Base-by-base conservation (phyloP, 1,139 yeast species). In the Debaryomyces coudertii region DNA sequence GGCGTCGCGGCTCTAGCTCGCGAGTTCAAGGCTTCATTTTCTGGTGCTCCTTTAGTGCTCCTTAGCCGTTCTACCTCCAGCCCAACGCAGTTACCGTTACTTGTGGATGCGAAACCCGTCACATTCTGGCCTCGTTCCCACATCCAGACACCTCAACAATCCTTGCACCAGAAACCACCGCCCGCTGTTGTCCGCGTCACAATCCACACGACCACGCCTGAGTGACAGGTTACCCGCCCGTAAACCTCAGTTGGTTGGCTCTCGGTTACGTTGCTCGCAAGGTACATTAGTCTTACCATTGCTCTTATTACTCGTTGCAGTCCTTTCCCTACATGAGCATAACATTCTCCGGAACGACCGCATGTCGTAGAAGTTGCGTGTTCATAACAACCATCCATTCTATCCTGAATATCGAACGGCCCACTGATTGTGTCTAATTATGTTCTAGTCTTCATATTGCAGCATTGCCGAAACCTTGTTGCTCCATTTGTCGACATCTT, bases 261-360 rank as follows among this genome's bases (percentile, higher is more conserved):
- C 14, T 4, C 9, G 24, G 36, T 33, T 33, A 33, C 12, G 36
- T n/a, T 16, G 36, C 36, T 14, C 36, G 33, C 7, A 7, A 18
- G 35, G 36, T 33, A 20, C 36, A 23, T 11, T 16, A 33, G 5
- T n/a, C 36, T n/a, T 30, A 18, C 36, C 18, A 33, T 33, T 33
- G 36, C 36, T 33, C 15, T 33, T 11, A 33, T 33, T 33, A 24
- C 36, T 18, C 18, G 12, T 33, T 18, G 36, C n/a, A 18, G 36
- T 31, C 36, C 15, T 31, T 31, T 31, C 24, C 36, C 24, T 20
- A 33, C 36, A 33, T 33, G 24, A 33, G 36, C 36, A 33, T 33
- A 33, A n/a, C n/a, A 33, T 33, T 33, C 36, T 33, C 36, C 36
- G 36, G 18, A 33, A 9, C 36, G 24, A 33, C 36, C 36, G 36